Evolutionary conservation across 2,329 filamentous ascomycete genomes (phyloP), one percentile per base, ranked within the genome.

Genomic region (Fusarium neocosmosporiellum): DNA sequence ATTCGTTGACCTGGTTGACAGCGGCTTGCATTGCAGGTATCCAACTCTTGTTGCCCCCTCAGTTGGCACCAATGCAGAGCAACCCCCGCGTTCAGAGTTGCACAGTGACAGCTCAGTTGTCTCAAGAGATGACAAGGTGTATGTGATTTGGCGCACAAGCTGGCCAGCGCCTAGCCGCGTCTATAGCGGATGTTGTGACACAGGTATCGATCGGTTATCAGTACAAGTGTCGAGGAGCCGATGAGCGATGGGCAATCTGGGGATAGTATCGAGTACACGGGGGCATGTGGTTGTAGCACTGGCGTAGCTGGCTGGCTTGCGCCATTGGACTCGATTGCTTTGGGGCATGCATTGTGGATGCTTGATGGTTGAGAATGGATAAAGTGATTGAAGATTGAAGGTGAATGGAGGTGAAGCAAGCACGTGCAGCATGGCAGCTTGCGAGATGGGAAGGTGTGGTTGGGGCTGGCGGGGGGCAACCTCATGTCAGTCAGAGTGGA

Each of bases 111-210:
- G 34, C 33, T 59, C 41, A 27, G 48, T 24, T 31, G 10, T 36
- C 20, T 13, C 33, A 39, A 36, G 22, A 36, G 33, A 22, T 62
- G 48, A 37, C 29, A 27, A 46, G 57, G 18, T 8, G 43, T 41
- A 4, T 33, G 41, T 48, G 41, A 24, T 60, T 50, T 41, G 31
- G 31, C 14, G 43, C 31, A 46, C 27, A 29, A 37, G 18, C 22
- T 34, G 20, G 34, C 33, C 36, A 55, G 48, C 59, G 59, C 59
- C 39, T 63, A 55, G n/a, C 60, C 48, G 60, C 48, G 60, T 63
- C 60, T 63, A 57, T 29, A 57, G 48, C 48, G 36, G 60, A 43
- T 46, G 64, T 33, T 63, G 63, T 65, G 24, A 50, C 39, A 64
- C 54, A 33, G 33, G 24, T 16, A 43, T 29, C 43, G 55, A 31